Conservation (phyloP, 2,329 filamentous ascomycete species). For the Colletotrichum paranaense region DNA sequence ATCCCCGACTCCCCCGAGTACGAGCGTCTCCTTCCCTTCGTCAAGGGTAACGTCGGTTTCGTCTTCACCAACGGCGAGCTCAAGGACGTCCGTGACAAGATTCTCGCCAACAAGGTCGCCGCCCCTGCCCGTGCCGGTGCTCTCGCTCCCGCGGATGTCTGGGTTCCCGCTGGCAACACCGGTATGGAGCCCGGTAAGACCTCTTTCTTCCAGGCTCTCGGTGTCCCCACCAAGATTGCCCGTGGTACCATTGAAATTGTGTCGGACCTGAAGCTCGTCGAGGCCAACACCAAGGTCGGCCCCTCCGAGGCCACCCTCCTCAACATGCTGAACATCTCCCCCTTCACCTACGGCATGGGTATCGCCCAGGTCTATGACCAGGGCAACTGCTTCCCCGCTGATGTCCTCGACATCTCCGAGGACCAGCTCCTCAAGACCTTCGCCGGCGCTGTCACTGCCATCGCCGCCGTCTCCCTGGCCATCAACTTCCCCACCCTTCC, state of each 20-base stretch:
- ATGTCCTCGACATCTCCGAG: conserved; percentile 93
- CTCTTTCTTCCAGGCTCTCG: conserved; percentile 99
- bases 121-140: conserved; percentile 98
- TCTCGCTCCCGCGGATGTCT: conserved; percentile 92
- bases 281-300: conserved; percentile 93
- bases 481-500: conserved; percentile 95
- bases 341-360: conserved; percentile 99
- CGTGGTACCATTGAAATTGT: conserved; percentile 99
- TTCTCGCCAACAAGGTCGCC: conserved; percentile 96
- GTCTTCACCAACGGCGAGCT: conserved; percentile 99
- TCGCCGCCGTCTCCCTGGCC: conserved; percentile 91
- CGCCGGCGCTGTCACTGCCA: conserved; percentile 82
- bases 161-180: conserved; percentile 96
- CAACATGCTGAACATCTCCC: conserved; percentile 99
- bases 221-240: conserved; percentile 99
- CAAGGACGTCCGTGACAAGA: conserved; percentile 92
- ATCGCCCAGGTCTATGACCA: conserved; percentile 97
- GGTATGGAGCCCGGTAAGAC: conserved; percentile 99
- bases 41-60: conserved; percentile 98
- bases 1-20: conserved; percentile 92
- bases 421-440: conserved; percentile 91
- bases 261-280: conserved; percentile 95
- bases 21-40: conserved; percentile 94
- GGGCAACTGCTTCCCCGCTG: conserved; percentile 89
- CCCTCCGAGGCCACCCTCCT: conserved; percentile 98